Evolutionary conservation across 148 eudicot species (phyloP), one percentile per base, ranked within the genome.

Genomic region (Chenopodium formosanum): DNA sequence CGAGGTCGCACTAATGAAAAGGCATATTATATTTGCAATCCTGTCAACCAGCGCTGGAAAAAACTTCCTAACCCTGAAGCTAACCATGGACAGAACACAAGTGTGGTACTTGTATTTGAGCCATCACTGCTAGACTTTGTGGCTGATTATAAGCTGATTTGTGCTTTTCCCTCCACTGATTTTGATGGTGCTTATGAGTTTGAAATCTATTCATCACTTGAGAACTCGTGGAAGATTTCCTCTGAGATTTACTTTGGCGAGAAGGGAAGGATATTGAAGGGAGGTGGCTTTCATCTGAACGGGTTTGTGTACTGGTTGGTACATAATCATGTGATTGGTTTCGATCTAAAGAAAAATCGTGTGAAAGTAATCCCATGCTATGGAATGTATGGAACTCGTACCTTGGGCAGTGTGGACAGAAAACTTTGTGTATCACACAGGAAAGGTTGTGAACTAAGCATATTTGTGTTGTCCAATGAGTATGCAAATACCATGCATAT

Each of bases 21-120:
- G 75, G 84, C 84, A 23, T 92, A 90, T 77, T 92, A 90, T 76
- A 80, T 92, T 47, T 90, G 92, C 85, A 92, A 92, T 64, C 93
- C 93, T 20, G 90, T 82, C 11, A 89, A 85, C 32, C 80, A 80
- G 84, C 86, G 85, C 70, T 90, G 81, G 83, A 86, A 83, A 74
- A 85, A 83, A 80, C 89, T 92, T 48, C 92, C 93, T 0, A 74
- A 84, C 20, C 84, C 92, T 19, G 78, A 50, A 69, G 88, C 82
- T 77, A 74, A 87, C 78, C 95, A 92, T 78, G 95, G 95, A 44
- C 65, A 82, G 9, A 64, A 83, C 37, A 86, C 92, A 7, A 79
- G 87, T 22, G 7, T 88, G 32, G 89, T 83, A 48, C 88, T 92
- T 23, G 74, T 82, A 58, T 92, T 92, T 75, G 93, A 92, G 74